Base-by-base conservation (phyloP, 139 green algal genomes). In the Chlorella vulgaris region DNA sequence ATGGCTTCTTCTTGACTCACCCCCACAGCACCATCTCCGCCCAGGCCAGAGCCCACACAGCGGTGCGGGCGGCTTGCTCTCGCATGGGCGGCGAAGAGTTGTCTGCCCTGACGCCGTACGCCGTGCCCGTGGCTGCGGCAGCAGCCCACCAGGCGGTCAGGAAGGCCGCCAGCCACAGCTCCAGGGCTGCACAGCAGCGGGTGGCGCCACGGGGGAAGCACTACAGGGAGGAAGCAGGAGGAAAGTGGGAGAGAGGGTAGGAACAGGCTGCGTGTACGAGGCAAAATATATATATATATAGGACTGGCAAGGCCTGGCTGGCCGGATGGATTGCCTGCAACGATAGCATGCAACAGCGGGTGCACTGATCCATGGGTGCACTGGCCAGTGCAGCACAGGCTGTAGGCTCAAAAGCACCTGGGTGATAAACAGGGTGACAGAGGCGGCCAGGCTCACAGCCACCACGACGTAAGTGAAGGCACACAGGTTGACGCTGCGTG, bases 401-500 rank as follows among this genome's bases (percentile, higher is more conserved):
- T 24, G 47, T 24, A 58, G 13, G 15, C 13, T 24, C 13, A 58
- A 15, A 58, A 58, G 15, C 38, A n/a, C 74, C 74, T 81, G 74
- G 2, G 60, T 74, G 6, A 81, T 26, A 40, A 81, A 21, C 0
- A 70, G 40, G 4, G 63, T 13, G 21, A 60, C 24, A 21, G 76
- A 81, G 40, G 55, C 50, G n/a, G n/a, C 40, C 42, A 81, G 40
- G 29, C 42, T 42, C 18, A 65, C 76, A 13, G 61, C 61, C 6
- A 74, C 28, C 21, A 81, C 76, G 18, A 81, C 62, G 43, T 74
- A 74, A 1, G 42, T 29, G 47, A 69, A 74, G 42, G 76, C 61
- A 33, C 76, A 81, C 7, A 81, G 76, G 76, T 81, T 81, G 62
- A 47, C 33, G 18, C 74, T 80, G 58, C 74, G 63, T 47, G 35